Conservation (phyloP, 352 stramenopile genomes). For the Pythium pectinolyticum region DNA sequence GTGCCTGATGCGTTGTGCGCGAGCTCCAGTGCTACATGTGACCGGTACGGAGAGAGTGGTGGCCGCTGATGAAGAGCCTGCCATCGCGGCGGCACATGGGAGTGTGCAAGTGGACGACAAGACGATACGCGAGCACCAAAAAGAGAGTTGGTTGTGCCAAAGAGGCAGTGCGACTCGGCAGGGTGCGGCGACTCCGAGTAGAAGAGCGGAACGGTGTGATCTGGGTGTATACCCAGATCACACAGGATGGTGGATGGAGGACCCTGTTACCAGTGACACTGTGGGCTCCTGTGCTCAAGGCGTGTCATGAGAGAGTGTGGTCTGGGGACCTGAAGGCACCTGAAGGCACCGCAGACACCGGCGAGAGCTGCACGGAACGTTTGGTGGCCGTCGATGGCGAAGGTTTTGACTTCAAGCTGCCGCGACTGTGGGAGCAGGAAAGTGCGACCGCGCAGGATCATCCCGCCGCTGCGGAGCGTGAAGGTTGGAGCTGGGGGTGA, state of each 20-base stretch:
- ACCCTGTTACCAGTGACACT: conserved; percentile 17
- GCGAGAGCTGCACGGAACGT: conserved; percentile 3
- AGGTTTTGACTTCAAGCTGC: no score
- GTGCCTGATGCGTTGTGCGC: conserved; percentile 28
- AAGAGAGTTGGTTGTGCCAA: conserved; percentile 6
- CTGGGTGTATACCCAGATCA: not conserved
- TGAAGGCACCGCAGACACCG: conserved; percentile 25
- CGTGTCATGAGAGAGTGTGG: conserved; percentile 24
- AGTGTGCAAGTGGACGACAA: conserved; percentile 16
- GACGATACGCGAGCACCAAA: conserved; percentile 7
- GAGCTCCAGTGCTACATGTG: no score
- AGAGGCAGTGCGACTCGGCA: not conserved
- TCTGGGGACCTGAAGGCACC: conserved; percentile 1
- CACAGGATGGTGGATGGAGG: not conserved
- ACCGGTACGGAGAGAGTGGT: not conserved
- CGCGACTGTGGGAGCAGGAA: conserved; percentile 23
- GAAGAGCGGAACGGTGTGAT: not conserved
- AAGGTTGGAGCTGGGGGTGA: conserved; percentile 17
- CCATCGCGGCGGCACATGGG: not conserved
- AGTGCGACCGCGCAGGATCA: conserved; percentile 2
- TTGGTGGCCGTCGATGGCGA: conserved; percentile 21
- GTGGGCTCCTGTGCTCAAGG: conserved; percentile 8
- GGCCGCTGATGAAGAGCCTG: not conserved
- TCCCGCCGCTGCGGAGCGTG: conserved; percentile 25
- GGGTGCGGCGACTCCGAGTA: not conserved